These are phyloP conservation scores for Neurospora sp. DNA, from an alignment of 495 filamentous ascomycete genomes.

Conservation along the genomic window DNA sequence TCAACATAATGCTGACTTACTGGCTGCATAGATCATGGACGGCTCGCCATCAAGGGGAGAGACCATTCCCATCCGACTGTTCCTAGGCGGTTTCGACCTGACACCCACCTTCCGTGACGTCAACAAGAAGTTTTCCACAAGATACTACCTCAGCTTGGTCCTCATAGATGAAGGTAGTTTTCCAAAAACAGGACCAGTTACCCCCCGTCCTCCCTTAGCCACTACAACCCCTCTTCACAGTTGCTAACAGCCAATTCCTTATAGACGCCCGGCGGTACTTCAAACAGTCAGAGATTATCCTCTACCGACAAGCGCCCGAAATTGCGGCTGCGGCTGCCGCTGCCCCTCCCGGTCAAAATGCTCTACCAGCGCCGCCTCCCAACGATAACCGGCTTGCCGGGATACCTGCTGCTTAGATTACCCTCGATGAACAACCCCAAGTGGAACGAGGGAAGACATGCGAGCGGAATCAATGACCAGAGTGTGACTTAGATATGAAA, in stretches of 20 bases:
- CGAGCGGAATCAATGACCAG: not conserved
- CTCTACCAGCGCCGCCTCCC: constrained; percentile 13
- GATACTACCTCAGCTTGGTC: constrained; percentile 95
- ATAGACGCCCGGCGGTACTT: constrained; percentile 94
- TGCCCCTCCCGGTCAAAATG: constrained; percentile 7
- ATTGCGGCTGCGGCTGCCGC: constrained; percentile 16
- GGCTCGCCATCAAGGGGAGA: constrained; percentile 94
- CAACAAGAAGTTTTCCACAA: constrained; percentile 98
- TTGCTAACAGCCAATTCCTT: not conserved
- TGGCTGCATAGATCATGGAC: constrained; percentile 79
- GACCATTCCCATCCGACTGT: constrained; percentile 95
- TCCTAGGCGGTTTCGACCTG: constrained; percentile 95
- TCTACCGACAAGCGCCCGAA: constrained; percentile 89
- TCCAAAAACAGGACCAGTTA: not conserved
- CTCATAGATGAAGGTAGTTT: constrained; percentile 85
- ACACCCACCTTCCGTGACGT: constrained; percentile 98
- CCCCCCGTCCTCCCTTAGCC: not conserved
- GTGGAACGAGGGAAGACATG: too few species aligned
- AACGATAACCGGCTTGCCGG: not conserved
- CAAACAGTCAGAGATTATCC: constrained; percentile 98
- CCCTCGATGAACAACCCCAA: not conserved
- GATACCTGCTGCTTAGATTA: not conserved
- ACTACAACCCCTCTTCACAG: not conserved
- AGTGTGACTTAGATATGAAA: not conserved
- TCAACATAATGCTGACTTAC: constrained; percentile 1